These are phyloP conservation scores for Sporothrix pallida DNA, from an alignment of 2,329 filamentous ascomycete genomes.

Conservation along the genomic window DNA sequence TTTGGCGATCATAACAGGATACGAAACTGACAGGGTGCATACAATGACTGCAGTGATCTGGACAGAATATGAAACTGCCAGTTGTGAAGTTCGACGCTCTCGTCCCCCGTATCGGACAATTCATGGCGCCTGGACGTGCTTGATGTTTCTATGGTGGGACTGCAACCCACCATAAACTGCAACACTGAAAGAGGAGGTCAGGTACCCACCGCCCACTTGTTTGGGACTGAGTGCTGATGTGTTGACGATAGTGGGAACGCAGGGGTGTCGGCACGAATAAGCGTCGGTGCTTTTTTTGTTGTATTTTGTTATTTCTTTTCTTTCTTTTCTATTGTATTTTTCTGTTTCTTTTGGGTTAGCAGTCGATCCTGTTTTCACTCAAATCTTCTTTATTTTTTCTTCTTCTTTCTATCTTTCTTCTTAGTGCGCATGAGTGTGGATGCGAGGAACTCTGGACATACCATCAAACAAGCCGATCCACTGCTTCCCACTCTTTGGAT, in stretches of 20 bases:
- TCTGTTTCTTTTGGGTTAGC: neutral
- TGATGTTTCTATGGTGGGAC: conserved; percentile 14
- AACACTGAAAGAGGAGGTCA: conserved; percentile 1
- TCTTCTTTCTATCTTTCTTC: neutral
- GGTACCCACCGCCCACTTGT: conserved; percentile 10
- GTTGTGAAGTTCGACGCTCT: conserved; percentile 35
- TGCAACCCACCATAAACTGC: neutral
- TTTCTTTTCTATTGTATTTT: neutral
- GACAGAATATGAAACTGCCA: conserved; percentile 45
- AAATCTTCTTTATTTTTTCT: neutral
- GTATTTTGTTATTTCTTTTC: neutral
- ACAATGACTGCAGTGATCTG: conserved; percentile 38
- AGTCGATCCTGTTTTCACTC: neutral
- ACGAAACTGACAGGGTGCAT: conserved; percentile 43
- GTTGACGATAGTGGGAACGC: conserved; percentile 2
- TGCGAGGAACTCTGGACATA: neutral
- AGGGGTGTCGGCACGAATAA: neutral
- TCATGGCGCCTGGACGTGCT: conserved; percentile 3
- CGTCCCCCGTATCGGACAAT: conserved; percentile 28
- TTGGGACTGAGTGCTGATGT: conserved; percentile 28
- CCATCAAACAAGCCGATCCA: conserved; percentile 24
- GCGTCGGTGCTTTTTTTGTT: neutral
- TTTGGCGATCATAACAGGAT: conserved; percentile 42
- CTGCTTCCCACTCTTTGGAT: conserved; percentile 4
- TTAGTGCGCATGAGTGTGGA: conserved; percentile 20